A percentile compares a stretch with the other conserved stretches of the same genome.
phyloP scores from a whole-genome alignment of 2,329 filamentous ascomycete species.

The Fusarium sambucinum region DNA sequence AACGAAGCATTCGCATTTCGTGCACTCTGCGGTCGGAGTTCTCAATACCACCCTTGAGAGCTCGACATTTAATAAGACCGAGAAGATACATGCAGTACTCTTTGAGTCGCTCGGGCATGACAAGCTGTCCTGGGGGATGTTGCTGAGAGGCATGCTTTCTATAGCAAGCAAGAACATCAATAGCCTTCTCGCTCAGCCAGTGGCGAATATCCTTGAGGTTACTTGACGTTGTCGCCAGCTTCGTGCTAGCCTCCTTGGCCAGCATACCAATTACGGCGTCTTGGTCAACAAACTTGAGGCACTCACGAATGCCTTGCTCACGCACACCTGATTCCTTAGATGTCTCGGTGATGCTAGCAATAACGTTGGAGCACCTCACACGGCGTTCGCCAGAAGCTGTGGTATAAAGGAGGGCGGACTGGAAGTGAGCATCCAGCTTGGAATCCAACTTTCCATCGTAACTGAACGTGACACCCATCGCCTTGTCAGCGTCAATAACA shows the following conservation, averaged over 20 bases:
- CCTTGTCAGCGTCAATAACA: conserved; percentile 92
- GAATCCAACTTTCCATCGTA: conserved; percentile 98
- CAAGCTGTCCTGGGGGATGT: conserved; percentile 90
- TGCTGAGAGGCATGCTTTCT: conserved; percentile 89
- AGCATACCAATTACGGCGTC: conserved; percentile 90
- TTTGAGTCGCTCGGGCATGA: conserved; percentile 95
- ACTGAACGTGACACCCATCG: conserved; percentile 88
- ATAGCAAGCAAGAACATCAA: conserved; percentile 92
- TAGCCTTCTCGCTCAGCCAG: conserved; percentile 87
- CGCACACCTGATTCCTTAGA: conserved; percentile 56
- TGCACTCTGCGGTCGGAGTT: conserved; percentile 90
- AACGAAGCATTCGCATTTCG: conserved; percentile 89
- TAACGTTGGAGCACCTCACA: conserved; percentile 92
- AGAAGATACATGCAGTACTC: conserved; percentile 98
- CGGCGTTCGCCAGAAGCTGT: conserved; percentile 89
- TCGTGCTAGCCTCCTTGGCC: conserved; percentile 93
- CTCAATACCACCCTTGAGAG: conserved; percentile 93
- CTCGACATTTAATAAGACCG: conserved; percentile 86
- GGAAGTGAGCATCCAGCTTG: conserved; percentile 97
- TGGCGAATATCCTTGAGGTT: conserved; percentile 87
- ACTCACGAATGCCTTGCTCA: conserved; percentile 75
- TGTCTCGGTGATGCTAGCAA: conserved; percentile 87
- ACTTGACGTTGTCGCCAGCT: conserved; percentile 76
- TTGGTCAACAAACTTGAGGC: conserved; percentile 94
- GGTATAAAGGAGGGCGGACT: conserved; percentile 93